Conservation (phyloP, 2,329 filamentous ascomycete species). For the Thielaviopsis punctulata region DNA sequence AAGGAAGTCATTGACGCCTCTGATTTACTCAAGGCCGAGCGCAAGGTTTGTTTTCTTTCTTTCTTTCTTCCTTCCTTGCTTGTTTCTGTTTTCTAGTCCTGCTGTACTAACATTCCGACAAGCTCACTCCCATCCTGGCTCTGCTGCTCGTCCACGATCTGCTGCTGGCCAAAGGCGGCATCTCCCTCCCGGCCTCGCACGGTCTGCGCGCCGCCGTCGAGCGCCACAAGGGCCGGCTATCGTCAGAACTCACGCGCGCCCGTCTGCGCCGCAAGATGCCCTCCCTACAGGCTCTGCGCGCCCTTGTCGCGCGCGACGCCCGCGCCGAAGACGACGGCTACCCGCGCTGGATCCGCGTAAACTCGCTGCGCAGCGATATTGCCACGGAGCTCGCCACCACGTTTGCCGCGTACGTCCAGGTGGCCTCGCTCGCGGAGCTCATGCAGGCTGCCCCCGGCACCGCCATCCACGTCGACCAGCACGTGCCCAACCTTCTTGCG, state of each 20-base stretch:
- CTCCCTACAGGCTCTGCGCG: slow-evolving; percentile 48
- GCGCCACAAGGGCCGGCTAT: slow-evolving; percentile 64
- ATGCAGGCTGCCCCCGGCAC: slow-evolving; percentile 20
- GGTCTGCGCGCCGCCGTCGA: slow-evolving; percentile 60
- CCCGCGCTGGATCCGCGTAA: slow-evolving; percentile 86
- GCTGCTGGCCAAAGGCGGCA: slow-evolving; percentile 61
- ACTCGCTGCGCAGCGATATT: slow-evolving; percentile 55
- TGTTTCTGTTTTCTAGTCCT: no score
- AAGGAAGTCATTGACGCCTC: slow-evolving; percentile 80
- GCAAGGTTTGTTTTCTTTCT: slow-evolving; percentile 45
- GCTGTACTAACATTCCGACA: slow-evolving; percentile 16
- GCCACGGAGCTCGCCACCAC: slow-evolving; percentile 57
- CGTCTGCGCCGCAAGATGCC: slow-evolving; percentile 55
- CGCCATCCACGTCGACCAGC: slow-evolving; percentile 51
- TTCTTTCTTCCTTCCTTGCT: background rate
- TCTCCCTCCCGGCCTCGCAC: slow-evolving; percentile 65
- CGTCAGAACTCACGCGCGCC: slow-evolving; percentile 66
- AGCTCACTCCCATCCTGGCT: slow-evolving; percentile 68
- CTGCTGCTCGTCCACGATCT: slow-evolving; percentile 77
- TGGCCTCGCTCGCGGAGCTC: slow-evolving; percentile 39
- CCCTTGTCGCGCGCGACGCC: slow-evolving; percentile 34
- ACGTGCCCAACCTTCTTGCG: slow-evolving; percentile 72
- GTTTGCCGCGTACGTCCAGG: slow-evolving; percentile 46
- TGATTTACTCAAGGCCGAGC: slow-evolving; percentile 60
- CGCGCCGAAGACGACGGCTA: slow-evolving; percentile 38